These are phyloP conservation scores for Crithidia thermophila DNA, from an alignment of 208 protist species.

Conservation along the genomic window DNA sequence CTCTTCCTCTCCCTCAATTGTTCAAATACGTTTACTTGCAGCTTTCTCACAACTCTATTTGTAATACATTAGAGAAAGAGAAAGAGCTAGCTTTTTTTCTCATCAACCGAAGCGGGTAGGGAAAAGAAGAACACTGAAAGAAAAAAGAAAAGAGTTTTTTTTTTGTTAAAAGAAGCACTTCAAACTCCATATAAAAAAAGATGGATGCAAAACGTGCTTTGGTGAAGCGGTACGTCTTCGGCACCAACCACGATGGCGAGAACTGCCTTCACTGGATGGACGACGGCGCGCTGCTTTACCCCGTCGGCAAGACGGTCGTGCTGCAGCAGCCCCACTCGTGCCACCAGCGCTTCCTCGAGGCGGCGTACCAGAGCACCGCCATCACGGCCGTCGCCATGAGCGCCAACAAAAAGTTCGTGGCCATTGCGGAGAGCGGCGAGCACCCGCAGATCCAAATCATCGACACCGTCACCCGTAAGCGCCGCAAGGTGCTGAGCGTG, in stretches of 20 bases:
- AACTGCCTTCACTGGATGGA: constrained; percentile 82
- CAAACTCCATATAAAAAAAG: no score
- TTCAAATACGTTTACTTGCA: no score
- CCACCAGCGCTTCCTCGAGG: constrained; percentile 84
- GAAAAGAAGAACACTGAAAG: constrained; percentile 7
- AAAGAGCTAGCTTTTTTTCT: no score
- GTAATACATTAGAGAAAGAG: no score
- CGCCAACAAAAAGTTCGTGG: constrained; percentile 95
- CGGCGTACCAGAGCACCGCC: constrained; percentile 63
- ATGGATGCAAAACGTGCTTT: constrained; percentile 51
- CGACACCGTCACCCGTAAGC: constrained; percentile 86
- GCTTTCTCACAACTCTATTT: no score
- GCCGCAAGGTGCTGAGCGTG: constrained; percentile 83
- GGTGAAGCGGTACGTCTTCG: constrained; percentile 87
- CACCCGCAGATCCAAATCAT: constrained; percentile 85
- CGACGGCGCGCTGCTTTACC: constrained; percentile 89
- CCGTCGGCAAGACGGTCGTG: constrained; percentile 81
- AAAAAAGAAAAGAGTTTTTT: not conserved
- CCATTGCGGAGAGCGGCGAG: constrained; percentile 89
- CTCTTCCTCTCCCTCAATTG: no score
- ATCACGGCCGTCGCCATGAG: constrained; percentile 92
- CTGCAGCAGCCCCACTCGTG: constrained; percentile 84
- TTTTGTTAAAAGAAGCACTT: not conserved
- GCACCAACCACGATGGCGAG: constrained; percentile 63
- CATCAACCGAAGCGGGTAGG: no score